Evolutionary conservation across 139 green algal species (phyloP).

Genomic region (Tetraselmis chui): DNA sequence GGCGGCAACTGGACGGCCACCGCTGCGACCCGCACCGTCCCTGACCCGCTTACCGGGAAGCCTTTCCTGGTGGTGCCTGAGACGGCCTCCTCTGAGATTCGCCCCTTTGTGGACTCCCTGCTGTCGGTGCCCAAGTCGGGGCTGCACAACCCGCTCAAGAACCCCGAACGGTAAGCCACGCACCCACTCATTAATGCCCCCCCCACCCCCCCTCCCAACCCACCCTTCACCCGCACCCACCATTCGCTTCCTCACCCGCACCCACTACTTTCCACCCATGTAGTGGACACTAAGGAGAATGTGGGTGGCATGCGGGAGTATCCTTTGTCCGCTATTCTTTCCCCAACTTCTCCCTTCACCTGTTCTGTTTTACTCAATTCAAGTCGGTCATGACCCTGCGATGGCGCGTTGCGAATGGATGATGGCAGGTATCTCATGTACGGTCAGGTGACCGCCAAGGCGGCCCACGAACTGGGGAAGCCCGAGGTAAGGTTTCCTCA

Average conservation of each 20-base stretch:
- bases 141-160: slow-evolving; percentile 91
- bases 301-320: no score
- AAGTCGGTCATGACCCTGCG: no score
- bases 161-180: slow-evolving; percentile 59
- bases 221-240: background rate
- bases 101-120: slow-evolving; percentile 72
- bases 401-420: no score
- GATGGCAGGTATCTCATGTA: slow-evolving; percentile 87
- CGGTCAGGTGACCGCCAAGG: slow-evolving; percentile 68
- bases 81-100: slow-evolving; percentile 50
- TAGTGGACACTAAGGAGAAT: no score
- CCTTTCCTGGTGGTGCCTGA: slow-evolving; percentile 64
- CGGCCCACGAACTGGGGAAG: slow-evolving; percentile 64
- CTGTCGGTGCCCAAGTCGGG: slow-evolving; percentile 69
- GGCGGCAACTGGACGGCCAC: slow-evolving; percentile 53
- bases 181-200: background rate
- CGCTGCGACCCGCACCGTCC: slow-evolving; percentile 41
- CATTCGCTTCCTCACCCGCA: background rate
- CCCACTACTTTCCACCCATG: no score
- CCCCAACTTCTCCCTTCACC: no score
- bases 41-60: slow-evolving; percentile 75
- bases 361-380: no score
- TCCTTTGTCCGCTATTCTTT: no score
- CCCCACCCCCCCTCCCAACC: background rate
- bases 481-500: slow-evolving; percentile 55